Percentiles rank a stretch among this genome's conserved stretches.
These are phyloP conservation scores for Cladosporium sp. DNA, from an alignment of 2,329 filamentous ascomycete species.

Conservation along the genomic window DNA sequence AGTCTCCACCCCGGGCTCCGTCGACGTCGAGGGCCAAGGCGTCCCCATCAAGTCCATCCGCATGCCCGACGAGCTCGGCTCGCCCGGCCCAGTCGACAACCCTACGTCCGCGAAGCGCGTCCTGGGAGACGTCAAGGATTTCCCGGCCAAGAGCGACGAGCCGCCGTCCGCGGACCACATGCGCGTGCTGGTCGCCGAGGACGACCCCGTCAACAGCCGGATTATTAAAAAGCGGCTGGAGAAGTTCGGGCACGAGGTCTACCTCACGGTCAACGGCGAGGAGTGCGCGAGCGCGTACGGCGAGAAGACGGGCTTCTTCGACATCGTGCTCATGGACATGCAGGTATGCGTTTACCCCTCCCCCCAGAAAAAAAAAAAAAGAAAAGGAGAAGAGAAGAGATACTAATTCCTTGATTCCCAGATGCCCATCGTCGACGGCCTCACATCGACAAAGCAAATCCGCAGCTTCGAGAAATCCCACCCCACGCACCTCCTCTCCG, in stretches of 20 bases:
- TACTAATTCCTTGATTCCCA: constrained; percentile 29
- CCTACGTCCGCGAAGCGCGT: background rate
- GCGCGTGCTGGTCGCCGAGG: constrained; percentile 72
- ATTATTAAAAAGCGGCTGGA: constrained; percentile 75
- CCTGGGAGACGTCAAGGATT: background rate
- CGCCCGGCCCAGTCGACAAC: background rate
- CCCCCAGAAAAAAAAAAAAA: no score
- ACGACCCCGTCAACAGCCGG: constrained; percentile 80
- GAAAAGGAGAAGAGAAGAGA: background rate
- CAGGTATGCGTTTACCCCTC: constrained; percentile 45
- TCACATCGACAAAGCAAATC: constrained; percentile 77
- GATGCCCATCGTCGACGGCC: constrained; percentile 90
- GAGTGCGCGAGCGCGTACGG: constrained; percentile 69
- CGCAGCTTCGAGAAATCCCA: constrained; percentile 60
- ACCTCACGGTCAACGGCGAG: constrained; percentile 73
- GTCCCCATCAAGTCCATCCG: constrained; percentile 41
- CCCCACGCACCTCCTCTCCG: constrained; percentile 49
- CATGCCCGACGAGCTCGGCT: constrained; percentile 38
- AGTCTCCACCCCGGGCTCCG: constrained; percentile 37
- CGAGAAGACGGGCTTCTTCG: constrained; percentile 58
- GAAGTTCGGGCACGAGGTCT: constrained; percentile 65
- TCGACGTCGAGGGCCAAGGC: constrained; percentile 34
- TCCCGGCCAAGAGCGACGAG: constrained; percentile 9
- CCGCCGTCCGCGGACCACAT: constrained; percentile 39
- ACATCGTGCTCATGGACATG: constrained; percentile 87